These are phyloP conservation scores for Paecilomyces niveus DNA, from an alignment of 2,329 filamentous ascomycete species.

Conservation along the genomic window DNA sequence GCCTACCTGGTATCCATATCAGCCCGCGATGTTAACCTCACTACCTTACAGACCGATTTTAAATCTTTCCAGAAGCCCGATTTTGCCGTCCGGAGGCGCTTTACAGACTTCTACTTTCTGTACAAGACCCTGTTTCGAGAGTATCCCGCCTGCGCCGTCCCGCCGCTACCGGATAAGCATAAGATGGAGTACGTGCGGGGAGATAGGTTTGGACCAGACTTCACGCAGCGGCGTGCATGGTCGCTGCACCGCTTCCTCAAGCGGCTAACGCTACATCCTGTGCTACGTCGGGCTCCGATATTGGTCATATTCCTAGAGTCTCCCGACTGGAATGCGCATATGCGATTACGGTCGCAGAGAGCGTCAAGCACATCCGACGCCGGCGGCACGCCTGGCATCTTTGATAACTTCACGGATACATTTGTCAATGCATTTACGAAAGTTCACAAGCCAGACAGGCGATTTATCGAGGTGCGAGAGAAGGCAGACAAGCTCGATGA, in stretches of 20 bases:
- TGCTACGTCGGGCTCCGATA: conserved; percentile 73
- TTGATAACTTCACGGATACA: conserved; percentile 91
- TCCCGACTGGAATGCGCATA: conserved; percentile 92
- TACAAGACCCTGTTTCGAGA: conserved; percentile 84
- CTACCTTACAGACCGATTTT: conserved; percentile 70
- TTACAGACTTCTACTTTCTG: conserved; percentile 96
- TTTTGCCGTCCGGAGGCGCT: conserved; percentile 77
- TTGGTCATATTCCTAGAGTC: conserved; percentile 88
- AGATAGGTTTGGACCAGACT: conserved; percentile 89
- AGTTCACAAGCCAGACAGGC: conserved; percentile 86
- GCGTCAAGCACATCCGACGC: conserved; percentile 45
- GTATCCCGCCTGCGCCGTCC: conserved; percentile 86
- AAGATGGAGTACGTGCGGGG: conserved; percentile 98
- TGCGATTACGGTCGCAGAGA: conserved; percentile 69
- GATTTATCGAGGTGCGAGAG: conserved; percentile 90
- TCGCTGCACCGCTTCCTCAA: conserved; percentile 87
- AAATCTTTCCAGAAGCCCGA: conserved; percentile 79
- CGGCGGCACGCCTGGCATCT: conserved; percentile 56
- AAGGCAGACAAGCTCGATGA: conserved; percentile 91
- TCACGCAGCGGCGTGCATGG: conserved; percentile 79
- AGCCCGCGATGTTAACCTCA: conserved; percentile 4
- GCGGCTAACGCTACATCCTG: conserved; percentile 79
- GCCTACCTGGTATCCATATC: background rate
- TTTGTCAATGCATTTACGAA: conserved; percentile 98
- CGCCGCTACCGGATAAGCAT: conserved; percentile 94